Conservation (phyloP, 352 stramenopile genomes). For the Poterioochromonas sp. region DNA sequence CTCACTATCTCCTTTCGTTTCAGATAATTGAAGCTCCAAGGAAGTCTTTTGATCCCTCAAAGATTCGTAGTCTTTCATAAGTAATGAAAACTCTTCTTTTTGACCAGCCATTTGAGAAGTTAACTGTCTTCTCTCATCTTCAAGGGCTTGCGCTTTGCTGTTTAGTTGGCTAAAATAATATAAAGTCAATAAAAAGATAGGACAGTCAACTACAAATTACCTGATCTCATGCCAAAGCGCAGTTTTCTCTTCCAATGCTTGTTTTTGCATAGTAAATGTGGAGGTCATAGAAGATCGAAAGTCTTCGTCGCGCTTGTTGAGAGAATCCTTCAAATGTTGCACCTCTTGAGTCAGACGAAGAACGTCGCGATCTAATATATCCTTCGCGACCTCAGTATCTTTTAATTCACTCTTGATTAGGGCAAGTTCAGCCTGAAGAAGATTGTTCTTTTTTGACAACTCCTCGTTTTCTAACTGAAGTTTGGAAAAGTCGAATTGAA, state of each 20-base stretch:
- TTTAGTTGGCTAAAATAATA: background rate
- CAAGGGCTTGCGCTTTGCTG: background rate
- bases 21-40: background rate
- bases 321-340: background rate
- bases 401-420: background rate
- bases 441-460: background rate
- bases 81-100: slow-evolving; percentile 9
- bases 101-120: slow-evolving; percentile 12
- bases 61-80: background rate
- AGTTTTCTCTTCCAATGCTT: slow-evolving; percentile 33
- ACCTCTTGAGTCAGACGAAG: slow-evolving; percentile 5
- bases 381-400: background rate
- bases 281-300: slow-evolving; percentile 32
- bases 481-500: slow-evolving; percentile 37
- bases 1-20: background rate
- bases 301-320: background rate
- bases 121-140: slow-evolving; percentile 26
- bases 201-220: slow-evolving; percentile 35
- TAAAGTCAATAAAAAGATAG: background rate
- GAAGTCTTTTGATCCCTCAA: background rate
- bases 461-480: slow-evolving; percentile 29
- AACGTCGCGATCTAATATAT: background rate
- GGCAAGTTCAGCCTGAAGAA: background rate
- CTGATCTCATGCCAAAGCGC: slow-evolving; percentile 19
- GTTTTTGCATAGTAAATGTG: slow-evolving; percentile 35